These are phyloP conservation scores for Termitomyces bulborhizus DNA, from an alignment of 768 basidiomycete genomes.

Conservation along the genomic window DNA sequence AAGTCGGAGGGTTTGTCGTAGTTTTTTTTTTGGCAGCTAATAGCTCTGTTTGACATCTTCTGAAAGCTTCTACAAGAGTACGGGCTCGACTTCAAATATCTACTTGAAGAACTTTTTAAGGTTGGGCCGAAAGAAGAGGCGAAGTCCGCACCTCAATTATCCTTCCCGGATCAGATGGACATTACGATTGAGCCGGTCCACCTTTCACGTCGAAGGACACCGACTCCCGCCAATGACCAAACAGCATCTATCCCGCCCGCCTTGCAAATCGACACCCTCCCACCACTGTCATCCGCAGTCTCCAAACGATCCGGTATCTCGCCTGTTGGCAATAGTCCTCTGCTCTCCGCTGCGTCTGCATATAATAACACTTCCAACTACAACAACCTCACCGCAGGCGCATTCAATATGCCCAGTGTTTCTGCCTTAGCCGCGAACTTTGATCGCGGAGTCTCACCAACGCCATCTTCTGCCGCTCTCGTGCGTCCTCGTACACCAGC, in stretches of 20 bases:
- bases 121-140: slow-evolving; percentile 31
- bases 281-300: slow-evolving; percentile 11
- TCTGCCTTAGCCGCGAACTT: slow-evolving; percentile 12
- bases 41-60: not conserved
- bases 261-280: slow-evolving; percentile 9
- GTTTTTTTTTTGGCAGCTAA: not conserved
- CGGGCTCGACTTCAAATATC: slow-evolving; percentile 89
- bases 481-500: slow-evolving; percentile 10
- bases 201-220: slow-evolving; percentile 12
- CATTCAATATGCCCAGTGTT: slow-evolving; percentile 9
- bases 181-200: slow-evolving; percentile 20
- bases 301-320: slow-evolving; percentile 12
- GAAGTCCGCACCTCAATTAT: slow-evolving; percentile 23
- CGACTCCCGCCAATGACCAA: slow-evolving; percentile 2
- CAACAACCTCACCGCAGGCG: slow-evolving; percentile 1
- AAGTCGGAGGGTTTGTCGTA: slow-evolving; percentile 68
- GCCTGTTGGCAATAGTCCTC: slow-evolving; percentile 13
- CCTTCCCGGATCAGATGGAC: slow-evolving; percentile 23
- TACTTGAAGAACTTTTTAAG: slow-evolving; percentile 69
- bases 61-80: slow-evolving; percentile 81
- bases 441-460: slow-evolving; percentile 4
- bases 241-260: not conserved
- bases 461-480: slow-evolving; percentile 8
- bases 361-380: slow-evolving; percentile 10
- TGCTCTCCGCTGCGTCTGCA: slow-evolving; percentile 14